These are phyloP conservation scores for Ceriops decandra DNA, from an alignment of 345 rosid genomes.

Conservation along the genomic window DNA sequence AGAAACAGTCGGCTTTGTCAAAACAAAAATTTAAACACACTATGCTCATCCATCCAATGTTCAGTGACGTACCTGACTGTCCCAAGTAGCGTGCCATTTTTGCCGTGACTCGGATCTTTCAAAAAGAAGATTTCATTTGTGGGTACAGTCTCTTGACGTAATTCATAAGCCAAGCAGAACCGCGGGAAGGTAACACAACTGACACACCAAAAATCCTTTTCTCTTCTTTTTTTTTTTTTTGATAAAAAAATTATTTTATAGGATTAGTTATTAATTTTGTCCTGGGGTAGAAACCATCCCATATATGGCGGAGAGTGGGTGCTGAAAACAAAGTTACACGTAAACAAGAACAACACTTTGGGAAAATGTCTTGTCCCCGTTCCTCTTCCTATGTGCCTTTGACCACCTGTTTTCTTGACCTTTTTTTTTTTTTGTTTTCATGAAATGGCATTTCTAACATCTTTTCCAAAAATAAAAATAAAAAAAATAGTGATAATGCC, in stretches of 20 bases:
- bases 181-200: background rate
- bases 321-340: constrained; percentile 19
- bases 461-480: too few relatives aligned
- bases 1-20: too few relatives aligned
- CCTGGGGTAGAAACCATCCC: constrained; percentile 30
- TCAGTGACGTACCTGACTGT: constrained; percentile 15
- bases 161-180: constrained; percentile 12
- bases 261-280: background rate
- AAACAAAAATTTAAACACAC: too few relatives aligned
- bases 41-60: background rate
- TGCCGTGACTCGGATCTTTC: constrained; percentile 40
- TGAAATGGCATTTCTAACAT: too few relatives aligned
- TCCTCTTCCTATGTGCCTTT: constrained; percentile 14
- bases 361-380: constrained; percentile 14
- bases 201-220: background rate
- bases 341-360: constrained; percentile 11
- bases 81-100: constrained; percentile 15
- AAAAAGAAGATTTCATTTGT: background rate
- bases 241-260: too few relatives aligned
- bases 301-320: constrained; percentile 20
- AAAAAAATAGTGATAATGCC: too few relatives aligned
- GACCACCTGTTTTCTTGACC: background rate
- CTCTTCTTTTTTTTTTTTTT: too few relatives aligned
- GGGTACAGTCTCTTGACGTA: constrained; percentile 23
- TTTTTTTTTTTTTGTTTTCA: too few relatives aligned